Evolutionary conservation across 2,329 filamentous ascomycete species (phyloP).

Genomic region (Chaetomiaceae sp.): DNA sequence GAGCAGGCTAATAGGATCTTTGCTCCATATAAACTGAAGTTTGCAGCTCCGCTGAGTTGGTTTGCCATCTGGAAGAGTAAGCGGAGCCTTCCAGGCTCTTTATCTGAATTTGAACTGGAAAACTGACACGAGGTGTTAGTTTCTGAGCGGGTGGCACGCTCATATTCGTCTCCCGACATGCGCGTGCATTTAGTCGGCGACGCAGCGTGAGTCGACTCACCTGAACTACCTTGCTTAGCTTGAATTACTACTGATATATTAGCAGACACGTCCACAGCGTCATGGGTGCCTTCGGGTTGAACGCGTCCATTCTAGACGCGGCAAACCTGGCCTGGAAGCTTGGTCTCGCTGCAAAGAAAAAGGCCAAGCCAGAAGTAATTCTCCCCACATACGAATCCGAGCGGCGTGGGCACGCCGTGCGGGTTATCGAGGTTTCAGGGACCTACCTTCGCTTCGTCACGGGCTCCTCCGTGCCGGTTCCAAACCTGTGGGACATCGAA

Average conservation of each 20-base stretch:
- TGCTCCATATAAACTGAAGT: neutral
- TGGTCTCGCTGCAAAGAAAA: neutral
- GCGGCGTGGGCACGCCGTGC: neutral
- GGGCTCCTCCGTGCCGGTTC: neutral
- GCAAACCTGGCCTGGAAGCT: neutral
- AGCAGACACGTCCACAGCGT: conserved; percentile 3
- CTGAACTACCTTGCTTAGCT: too few species aligned
- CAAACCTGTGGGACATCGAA: neutral
- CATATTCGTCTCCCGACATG: neutral
- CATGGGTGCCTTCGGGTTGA: neutral
- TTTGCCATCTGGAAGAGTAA: neutral
- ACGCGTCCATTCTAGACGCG: neutral
- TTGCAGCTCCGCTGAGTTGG: neutral
- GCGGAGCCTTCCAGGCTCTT: too few species aligned
- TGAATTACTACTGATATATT: too few species aligned
- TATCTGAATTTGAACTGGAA: too few species aligned
- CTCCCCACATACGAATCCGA: neutral
- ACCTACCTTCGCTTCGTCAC: neutral
- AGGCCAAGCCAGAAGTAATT: neutral
- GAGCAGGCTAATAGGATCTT: neutral
- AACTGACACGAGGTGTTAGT: neutral
- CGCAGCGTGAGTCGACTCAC: neutral
- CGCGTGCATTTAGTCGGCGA: neutral
- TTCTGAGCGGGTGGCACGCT: neutral
- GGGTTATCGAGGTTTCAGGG: neutral